Base-by-base conservation (phyloP, 2,329 filamentous ascomycete genomes). In the Aschersonia sp. region DNA sequence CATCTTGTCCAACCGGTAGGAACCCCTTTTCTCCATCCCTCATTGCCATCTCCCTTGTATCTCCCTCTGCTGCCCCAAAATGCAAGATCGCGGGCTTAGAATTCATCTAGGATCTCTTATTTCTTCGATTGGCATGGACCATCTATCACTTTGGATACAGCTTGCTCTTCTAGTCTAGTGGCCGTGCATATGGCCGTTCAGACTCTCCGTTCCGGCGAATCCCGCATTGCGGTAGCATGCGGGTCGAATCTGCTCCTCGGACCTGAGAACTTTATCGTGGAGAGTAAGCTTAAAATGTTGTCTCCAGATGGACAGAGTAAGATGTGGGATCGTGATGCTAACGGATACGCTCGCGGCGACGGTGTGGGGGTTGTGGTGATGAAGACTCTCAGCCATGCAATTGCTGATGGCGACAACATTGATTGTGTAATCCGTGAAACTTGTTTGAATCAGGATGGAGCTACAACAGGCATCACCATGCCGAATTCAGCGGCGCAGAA, bases 81-180 rank as follows among this genome's bases (percentile, higher is more conserved):
- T 14, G 2, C 14, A 14, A 14, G 14, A 14, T 14, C 14, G 14
- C 14, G 14, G 14, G 14, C 14, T 14, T 14, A 14, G 14, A 14
- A 14, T 2, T 14, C 14, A 14, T 14, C 14, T 14, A 14, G 70
- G 29, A 54, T 73, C 7, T 71, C 66, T 1, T 71, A 72, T 53
- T 68, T 66, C 47, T 72, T 68, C 51, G 62, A 74, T 52, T 63
- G 72, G 44, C 53, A 54, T 5, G 71, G 72, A 0, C 66, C 71
- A 0, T 70, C 66, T 12, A 60, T 73, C 53, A 71, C 70, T 1
- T 60, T 74, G 2, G 70, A 75, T 48, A 74, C 73, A 0, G 73
- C 68, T 1, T 76, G 73, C 51, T 73, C 70, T 0, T 64, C 66
- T 14, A 68, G 65, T 43, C 54, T 74, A 2, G 62, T 69, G 1